These are phyloP conservation scores for Physcia stellaris DNA, from an alignment of 495 filamentous ascomycete species.

Conservation along the genomic window DNA sequence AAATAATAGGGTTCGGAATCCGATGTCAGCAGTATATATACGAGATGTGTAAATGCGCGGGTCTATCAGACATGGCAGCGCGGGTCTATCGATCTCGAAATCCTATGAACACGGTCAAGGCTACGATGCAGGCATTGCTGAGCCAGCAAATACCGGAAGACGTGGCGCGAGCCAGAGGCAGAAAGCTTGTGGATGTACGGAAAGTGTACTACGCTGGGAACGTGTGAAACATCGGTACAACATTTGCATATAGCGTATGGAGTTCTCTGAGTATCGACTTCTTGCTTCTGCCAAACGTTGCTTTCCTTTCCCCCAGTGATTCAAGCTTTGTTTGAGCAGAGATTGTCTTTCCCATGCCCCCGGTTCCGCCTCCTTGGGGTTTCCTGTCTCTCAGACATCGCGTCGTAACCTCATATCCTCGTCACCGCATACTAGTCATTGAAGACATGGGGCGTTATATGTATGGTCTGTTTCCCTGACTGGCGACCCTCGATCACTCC, in stretches of 20 bases:
- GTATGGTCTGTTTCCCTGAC: too few species aligned
- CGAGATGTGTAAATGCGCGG: conserved; percentile 73
- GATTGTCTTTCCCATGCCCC: background rate
- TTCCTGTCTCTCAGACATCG: background rate
- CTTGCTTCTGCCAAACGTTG: background rate
- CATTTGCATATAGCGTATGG: background rate
- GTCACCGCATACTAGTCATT: background rate
- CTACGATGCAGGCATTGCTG: conserved; percentile 65
- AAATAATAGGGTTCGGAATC: conserved; percentile 66
- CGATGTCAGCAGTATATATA: conserved; percentile 82
- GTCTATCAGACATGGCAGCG: conserved; percentile 75
- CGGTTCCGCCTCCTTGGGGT: background rate
- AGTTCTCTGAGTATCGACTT: too few species aligned
- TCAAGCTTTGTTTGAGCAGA: background rate
- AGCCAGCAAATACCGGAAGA: conserved; percentile 77
- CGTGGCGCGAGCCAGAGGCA: conserved; percentile 71
- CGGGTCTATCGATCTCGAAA: conserved; percentile 67
- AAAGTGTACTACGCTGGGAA: conserved; percentile 93
- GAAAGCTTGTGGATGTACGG: conserved; percentile 88
- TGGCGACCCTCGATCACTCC: conserved; percentile 19
- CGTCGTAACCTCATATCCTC: background rate
- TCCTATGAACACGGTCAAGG: conserved; percentile 94
- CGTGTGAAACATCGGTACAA: conserved; percentile 23
- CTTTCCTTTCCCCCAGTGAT: background rate
- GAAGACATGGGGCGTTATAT: background rate